Evolutionary conservation across 208 protist genomes (phyloP), one percentile per base, ranked within the genome.

Genomic region (Leishmania aethiopica): DNA sequence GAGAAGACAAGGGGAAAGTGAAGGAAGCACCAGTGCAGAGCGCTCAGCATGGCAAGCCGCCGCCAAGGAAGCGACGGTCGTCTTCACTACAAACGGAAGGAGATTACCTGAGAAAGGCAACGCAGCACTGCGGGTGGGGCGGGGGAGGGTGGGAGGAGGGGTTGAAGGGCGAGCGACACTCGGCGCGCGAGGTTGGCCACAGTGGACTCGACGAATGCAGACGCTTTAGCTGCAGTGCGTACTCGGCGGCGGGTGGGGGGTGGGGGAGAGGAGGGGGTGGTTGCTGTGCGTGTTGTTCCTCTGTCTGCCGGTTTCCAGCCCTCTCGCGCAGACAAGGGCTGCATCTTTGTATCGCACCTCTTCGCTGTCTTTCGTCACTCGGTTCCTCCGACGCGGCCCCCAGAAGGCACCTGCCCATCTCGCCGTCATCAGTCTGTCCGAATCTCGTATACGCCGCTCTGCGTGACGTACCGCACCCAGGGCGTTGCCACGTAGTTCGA

Each of bases 381-480:
- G 32, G 5, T 11, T 8, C 57, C 25, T 62, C 57, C 13, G 17
- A 25, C 19, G 19, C 22, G 10, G 55, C 51, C 49, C 40, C 40
- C 40, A 42, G 40, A 42, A 42, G 40, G 40, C 40, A 10, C 15
- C 32, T 19, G 13, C 62, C 62, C 13, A 8, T 19, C 35, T 32
- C 10, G 49, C 40, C 19, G 8, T 40, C 28, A 0, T 70, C 47
- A 96, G 71, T 94, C 83, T 6, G 90, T 98, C 15, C 98, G 93
- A 25, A 99, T 84, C 81, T 99, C 93, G 85, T 99, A 99, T 69
- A 99, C 96, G 10, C 99, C 99, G 83, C 95, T 99, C 86, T 98
- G 91, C 28, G 99, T 99, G 28, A 99, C 94, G 90, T 99, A 99
- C n/a, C 99, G 93, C 67, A 99, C 99, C 99, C 99, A 99, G 53